Conservation (phyloP, 345 rosid genomes). For the Aquilaria sinensis region DNA sequence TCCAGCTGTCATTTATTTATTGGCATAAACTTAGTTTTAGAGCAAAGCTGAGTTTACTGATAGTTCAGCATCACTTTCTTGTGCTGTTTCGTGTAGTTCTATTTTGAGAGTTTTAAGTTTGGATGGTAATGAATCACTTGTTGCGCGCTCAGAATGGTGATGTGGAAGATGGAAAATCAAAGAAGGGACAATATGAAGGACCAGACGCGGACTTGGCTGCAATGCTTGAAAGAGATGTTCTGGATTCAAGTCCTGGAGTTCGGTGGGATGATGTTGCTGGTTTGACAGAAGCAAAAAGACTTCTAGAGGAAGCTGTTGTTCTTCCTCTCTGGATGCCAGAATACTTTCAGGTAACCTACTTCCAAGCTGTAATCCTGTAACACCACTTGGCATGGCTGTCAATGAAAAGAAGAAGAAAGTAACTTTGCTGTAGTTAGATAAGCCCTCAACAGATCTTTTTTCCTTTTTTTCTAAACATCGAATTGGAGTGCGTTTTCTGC, state of each 20-base stretch:
- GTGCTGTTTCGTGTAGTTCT: not conserved
- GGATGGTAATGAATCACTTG: too few species aligned
- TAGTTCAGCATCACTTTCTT: not conserved
- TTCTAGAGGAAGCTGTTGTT: conserved; percentile 98
- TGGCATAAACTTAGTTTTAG: too few species aligned
- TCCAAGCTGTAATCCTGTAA: too few species aligned
- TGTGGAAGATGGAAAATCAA: conserved; percentile 85
- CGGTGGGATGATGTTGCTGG: conserved; percentile 99
- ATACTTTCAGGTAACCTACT: conserved; percentile 78
- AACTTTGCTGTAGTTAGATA: too few species aligned
- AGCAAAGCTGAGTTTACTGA: too few species aligned
- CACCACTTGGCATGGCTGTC: too few species aligned
- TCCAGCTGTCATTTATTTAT: too few species aligned
- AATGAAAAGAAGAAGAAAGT: too few species aligned
- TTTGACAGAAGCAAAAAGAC: conserved; percentile 94
- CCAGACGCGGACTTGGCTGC: conserved; percentile 98
- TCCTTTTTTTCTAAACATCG: too few species aligned
- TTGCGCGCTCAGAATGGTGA: conserved; percentile 59
- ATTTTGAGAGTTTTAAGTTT: too few species aligned
- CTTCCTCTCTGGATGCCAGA: conserved; percentile 99
- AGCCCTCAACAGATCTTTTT: too few species aligned
- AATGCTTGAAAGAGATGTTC: conserved; percentile 98
- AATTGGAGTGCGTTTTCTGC: too few species aligned
- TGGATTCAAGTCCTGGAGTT: conserved; percentile 96
- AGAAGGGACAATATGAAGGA: conserved; percentile 82